Percentiles rank a stretch among this genome's conserved stretches.
Evolutionary conservation across 441 rosid genomes (phyloP).

Genomic region (Melastoma candidum): DNA sequence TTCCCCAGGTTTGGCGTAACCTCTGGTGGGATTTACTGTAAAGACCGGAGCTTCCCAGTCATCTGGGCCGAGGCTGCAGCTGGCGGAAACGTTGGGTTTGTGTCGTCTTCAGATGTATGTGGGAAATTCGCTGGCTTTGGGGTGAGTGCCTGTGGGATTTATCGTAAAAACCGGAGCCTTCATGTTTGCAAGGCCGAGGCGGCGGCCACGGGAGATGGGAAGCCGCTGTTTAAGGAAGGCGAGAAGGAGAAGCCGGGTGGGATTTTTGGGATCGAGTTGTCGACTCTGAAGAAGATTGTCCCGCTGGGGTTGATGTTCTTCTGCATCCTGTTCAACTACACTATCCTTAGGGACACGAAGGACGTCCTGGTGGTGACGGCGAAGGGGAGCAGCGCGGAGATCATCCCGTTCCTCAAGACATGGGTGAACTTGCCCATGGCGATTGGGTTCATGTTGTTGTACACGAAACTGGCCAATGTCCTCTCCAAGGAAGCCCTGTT

Average conservation of each 20-base stretch:
- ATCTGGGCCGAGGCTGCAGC: constrained; percentile 15
- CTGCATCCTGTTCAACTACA: constrained; percentile 88
- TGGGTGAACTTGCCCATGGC: constrained; percentile 99
- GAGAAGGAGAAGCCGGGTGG: constrained; percentile 26
- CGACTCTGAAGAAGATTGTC: constrained; percentile 71
- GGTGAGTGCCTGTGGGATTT: not conserved
- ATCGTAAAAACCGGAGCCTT: constrained; percentile 11
- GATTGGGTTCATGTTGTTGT: constrained; percentile 83
- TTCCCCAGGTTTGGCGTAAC: not conserved
- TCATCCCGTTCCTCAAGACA: constrained; percentile 89
- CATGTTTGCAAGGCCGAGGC: constrained; percentile 15
- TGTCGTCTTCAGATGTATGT: too few species aligned
- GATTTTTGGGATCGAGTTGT: constrained; percentile 55
- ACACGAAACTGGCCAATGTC: constrained; percentile 63
- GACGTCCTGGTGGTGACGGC: constrained; percentile 32
- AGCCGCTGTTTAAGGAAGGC: constrained; percentile 20
- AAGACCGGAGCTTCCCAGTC: constrained; percentile 14
- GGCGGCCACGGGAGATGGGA: constrained; percentile 1
- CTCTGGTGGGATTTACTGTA: constrained; percentile 1
- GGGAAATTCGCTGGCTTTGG: not conserved
- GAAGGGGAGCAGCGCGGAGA: constrained; percentile 90
- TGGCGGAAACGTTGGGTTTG: not conserved
- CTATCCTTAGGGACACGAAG: constrained; percentile 89
- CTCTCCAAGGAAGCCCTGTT: constrained; percentile 80
- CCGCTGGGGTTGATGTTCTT: constrained; percentile 98